Evolutionary conservation across 1,284 basidiomycete species (phyloP), one percentile per base, ranked within the genome.

Genomic region (Sporisorium reilianum): DNA sequence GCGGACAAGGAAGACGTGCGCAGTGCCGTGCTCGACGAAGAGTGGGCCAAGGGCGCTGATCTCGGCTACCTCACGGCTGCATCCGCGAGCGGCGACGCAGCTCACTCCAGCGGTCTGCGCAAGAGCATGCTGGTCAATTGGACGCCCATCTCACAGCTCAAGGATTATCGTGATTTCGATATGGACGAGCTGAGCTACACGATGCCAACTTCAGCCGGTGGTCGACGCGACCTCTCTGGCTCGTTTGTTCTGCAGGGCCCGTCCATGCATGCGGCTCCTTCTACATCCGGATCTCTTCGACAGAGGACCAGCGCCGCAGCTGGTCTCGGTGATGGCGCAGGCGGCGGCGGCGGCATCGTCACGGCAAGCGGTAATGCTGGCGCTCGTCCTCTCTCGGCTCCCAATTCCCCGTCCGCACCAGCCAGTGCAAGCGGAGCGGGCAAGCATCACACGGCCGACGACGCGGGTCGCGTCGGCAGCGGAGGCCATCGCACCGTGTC

Each of bases 1-100:
- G 63, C 75, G 8, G 63, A 65, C 12, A 51, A 58, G 30, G 77
- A 84, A 53, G 82, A 83, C n/a, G 77, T 82, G 25, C 61, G 79
- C 23, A 72, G 77, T 28, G 69, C 75, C 1, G 49, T 75, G 5
- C 58, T 83, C 16, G 78, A 82, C 44, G 76, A 80, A 22, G 69
- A 75, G n/a, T 82, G 80, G 78, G 67, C 79, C 18, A 64, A 62
- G 25, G 74, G 64, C 3, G 61, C 59, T 9, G 63, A 61, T 25
- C 25, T 55, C 5, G 68, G 57, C 36, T 34, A 62, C 30, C 44
- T 56, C 16, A 52, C 50, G 1, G 36, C 36, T 11, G 57, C 25
- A 11, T 60, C 62, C 0, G 45, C 51, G 14, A 52, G 32, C 14
- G 50, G 32, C 12, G 64, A 65, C 7, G 30, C 20, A 1, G 45